A percentile compares a stretch with the other conserved stretches of the same genome.
Evolutionary conservation across 2,329 filamentous ascomycete species (phyloP).

Genomic region (Kalaharituber pfeilii): DNA sequence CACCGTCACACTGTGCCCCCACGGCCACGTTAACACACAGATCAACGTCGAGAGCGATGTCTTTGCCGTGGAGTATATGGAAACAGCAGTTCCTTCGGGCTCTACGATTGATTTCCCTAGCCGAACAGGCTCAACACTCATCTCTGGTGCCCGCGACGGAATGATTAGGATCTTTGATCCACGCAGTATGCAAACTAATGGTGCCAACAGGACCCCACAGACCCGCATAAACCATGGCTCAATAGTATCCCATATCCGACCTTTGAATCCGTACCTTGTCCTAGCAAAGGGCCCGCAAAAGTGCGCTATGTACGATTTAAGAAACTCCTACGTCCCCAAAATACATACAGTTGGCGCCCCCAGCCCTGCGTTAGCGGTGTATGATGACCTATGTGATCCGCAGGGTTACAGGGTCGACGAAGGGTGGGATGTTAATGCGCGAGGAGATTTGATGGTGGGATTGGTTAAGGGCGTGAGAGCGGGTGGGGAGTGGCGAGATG

Average conservation of each 20-base stretch:
- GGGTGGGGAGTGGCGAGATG: neutral
- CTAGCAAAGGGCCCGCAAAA: constrained; percentile 11
- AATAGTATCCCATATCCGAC: constrained; percentile 12
- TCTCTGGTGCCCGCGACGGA: constrained; percentile 14
- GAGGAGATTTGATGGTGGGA: neutral
- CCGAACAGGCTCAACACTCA: constrained; percentile 1
- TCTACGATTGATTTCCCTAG: neutral
- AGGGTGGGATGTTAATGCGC: neutral
- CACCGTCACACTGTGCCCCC: neutral
- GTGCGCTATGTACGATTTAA: constrained; percentile 15
- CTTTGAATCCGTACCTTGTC: constrained; percentile 1
- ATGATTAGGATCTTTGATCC: constrained; percentile 14
- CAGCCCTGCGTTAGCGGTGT: constrained; percentile 1
- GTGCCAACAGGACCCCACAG: neutral
- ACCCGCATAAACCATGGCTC: constrained; percentile 4
- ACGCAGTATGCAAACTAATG: neutral
- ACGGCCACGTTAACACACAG: constrained; percentile 2
- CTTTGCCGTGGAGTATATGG: constrained; percentile 57
- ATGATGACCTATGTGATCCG: neutral
- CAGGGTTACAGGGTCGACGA: neutral
- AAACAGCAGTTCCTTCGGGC: constrained; percentile 53
- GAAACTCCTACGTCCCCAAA: constrained; percentile 16
- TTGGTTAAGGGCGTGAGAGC: neutral
- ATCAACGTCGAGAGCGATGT: constrained; percentile 22
- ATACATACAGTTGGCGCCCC: too few species aligned